Evolutionary conservation across 2,329 filamentous ascomycete species (phyloP), one percentile per base, ranked within the genome.

Genomic region (Pseudocercospora macadamiae): DNA sequence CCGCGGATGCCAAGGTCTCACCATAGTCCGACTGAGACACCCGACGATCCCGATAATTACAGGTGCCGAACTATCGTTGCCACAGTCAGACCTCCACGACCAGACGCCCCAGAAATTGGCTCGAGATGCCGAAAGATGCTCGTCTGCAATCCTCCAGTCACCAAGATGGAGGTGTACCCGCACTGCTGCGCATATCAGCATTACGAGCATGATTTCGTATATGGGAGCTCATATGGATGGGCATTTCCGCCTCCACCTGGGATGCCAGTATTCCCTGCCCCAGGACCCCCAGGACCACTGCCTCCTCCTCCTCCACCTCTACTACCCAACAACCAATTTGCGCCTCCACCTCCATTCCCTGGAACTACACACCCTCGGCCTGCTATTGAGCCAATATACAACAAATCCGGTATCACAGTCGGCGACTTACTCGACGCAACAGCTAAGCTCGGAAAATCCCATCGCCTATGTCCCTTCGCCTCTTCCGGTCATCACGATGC

Each of bases 401-500:
- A 36, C 19, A 42, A 54, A 8, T 28, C 4, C 6, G 51, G 51
- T 18, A 45, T 54, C 51, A 54, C 36, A 4, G 39, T 54, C 14
- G 51, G 51, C n/a, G 51, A 54, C 37, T 25, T 54, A 14, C 19
- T 26, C 51, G 51, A 54, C 51, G 32, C 18, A 42, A 21, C 37
- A 10, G 23, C 28, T 26, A 44, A 45, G 19, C 37, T 26, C 37
- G 28, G n/a, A 16, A 12, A 26, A 5, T 5, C 9, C 9, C 51
- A 54, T 37, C 26, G 32, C 7, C 21, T 30, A 9, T 54, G 51
- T 25, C 51, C 51, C 1, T 54, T 39, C 23, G 51, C 51, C 6
- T 30, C 37, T 3, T 7, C 36, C 3, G 8, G 6, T 3, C 9
- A 10, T 18, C 51, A 54, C 23, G 34, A 30, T 3, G 12, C 23